Percentiles rank a stretch among this genome's conserved stretches.
Conservation (phyloP, 352 stramenopile genomes). For the Phytopythium montanum region DNA sequence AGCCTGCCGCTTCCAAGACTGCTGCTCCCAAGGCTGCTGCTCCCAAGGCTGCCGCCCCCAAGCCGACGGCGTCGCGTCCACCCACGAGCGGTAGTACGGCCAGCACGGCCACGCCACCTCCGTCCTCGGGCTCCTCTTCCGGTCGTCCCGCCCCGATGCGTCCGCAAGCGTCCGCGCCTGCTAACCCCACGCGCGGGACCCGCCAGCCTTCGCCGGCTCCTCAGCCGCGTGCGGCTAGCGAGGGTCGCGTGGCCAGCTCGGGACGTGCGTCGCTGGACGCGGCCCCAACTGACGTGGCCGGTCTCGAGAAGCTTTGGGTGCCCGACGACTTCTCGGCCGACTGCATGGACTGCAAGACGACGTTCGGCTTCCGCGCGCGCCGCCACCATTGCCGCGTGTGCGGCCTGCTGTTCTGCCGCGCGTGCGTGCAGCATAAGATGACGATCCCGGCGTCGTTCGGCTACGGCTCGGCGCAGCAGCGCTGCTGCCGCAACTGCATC, state of each 20-base stretch:
- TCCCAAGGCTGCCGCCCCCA: slow-evolving; percentile 6
- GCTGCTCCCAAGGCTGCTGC: slow-evolving; percentile 2
- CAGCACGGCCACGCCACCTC: slow-evolving; percentile 12
- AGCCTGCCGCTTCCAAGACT: slow-evolving; percentile 4
- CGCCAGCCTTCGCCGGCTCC: slow-evolving; percentile 6
- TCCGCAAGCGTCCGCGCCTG: slow-evolving; percentile 14
- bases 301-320: slow-evolving; percentile 84
- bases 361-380: slow-evolving; percentile 79
- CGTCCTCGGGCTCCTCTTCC: background rate
- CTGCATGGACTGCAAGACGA: slow-evolving; percentile 86
- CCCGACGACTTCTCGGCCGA: slow-evolving; percentile 85
- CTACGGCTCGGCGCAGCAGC: slow-evolving; percentile 69
- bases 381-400: slow-evolving; percentile 86
- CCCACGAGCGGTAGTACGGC: slow-evolving; percentile 28
- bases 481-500: slow-evolving; percentile 81
- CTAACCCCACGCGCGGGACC: slow-evolving; percentile 13
- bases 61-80: slow-evolving; percentile 17
- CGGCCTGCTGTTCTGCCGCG: slow-evolving; percentile 74
- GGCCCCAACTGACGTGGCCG: slow-evolving; percentile 51
- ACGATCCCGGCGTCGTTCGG: slow-evolving; percentile 73
- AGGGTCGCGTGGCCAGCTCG: slow-evolving; percentile 20
- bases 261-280: slow-evolving; percentile 51
- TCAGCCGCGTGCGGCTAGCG: slow-evolving; percentile 18
- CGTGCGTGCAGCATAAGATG: slow-evolving; percentile 86
- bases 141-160: slow-evolving; percentile 20